Conservation (phyloP, 768 basidiomycete species). For the Gelatoporia subvermispora region DNA sequence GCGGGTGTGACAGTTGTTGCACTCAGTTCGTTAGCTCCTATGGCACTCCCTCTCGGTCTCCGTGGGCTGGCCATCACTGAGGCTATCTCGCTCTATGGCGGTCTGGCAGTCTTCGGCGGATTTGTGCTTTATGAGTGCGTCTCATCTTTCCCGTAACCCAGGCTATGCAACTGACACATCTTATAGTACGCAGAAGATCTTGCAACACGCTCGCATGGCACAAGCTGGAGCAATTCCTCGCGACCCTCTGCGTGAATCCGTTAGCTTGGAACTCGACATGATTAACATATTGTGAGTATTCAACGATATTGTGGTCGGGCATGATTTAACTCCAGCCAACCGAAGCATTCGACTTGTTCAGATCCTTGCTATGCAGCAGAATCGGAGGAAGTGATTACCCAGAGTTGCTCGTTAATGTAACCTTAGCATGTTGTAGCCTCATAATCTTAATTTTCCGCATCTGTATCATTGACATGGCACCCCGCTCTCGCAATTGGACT, state of each 20-base stretch:
- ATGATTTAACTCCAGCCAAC: background rate
- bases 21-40: conserved; percentile 79
- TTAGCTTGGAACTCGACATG: conserved; percentile 79
- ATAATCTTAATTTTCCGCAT: background rate
- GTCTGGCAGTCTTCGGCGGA: conserved; percentile 81
- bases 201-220: conserved; percentile 69
- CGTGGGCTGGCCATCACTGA: conserved; percentile 75
- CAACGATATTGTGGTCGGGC: background rate
- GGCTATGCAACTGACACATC: conserved; percentile 6
- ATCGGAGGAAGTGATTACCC: conserved; percentile 47
- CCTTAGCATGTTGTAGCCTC: background rate
- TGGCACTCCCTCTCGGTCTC: conserved; percentile 81
- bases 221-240: conserved; percentile 60
- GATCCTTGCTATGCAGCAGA: conserved; percentile 65
- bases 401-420: conserved; percentile 1
- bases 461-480: background rate
- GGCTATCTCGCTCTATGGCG: conserved; percentile 79
- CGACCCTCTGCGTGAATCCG: conserved; percentile 76
- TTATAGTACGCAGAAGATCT: conserved; percentile 76
- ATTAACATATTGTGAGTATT: conserved; percentile 78
- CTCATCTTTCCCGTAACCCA: background rate
- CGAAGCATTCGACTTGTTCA: conserved; percentile 75
- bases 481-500: background rate
- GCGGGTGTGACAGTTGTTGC: conserved; percentile 89
- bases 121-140: conserved; percentile 84